Base-by-base conservation (phyloP, 768 basidiomycete genomes). In the Amanita subjunquillea region DNA sequence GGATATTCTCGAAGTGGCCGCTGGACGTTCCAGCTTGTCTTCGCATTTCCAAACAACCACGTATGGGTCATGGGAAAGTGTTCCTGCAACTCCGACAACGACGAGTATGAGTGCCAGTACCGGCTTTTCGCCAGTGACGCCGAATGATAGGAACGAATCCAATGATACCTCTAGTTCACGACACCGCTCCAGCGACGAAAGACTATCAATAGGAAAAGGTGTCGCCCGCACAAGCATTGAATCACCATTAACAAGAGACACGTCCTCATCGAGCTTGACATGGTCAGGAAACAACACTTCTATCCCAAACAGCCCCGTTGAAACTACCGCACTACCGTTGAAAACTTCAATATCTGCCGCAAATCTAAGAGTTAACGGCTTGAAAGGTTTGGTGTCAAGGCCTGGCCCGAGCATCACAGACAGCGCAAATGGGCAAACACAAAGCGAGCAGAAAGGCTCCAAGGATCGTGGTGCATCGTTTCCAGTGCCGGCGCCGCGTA, bases 51-150 rank as follows among this genome's bases (percentile, higher is more conserved):
- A 42, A 6, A 23, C 29, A 17, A n/a, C 46, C 32, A 23, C 51
- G 9, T 25, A 46, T 27, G 51, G 43, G 2, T 45, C 43, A n/a
- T 53, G 51, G 51, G 51, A 53, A 38, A 53, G 51, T 20, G 51
- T 29, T n/a, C 44, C 51, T 13, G 23, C 51, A 9, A 53, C 51
- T 13, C 51, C 51, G 10, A 46, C 51, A 22, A 32, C 36, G 15
- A 45, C 51, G n/a, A 50, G 37, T 5, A 50, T 50, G 25, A 53
- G 36, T 29, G 32, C 25, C 15, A 53, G 51, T 30, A 42, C 50
- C 17, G 12, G 50, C 27, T 51, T 34, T 43, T 51, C 50, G 13
- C 43, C 44, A n/a, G 44, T 25, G 34, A 46, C 51, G 8, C 51
- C 51, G 2, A 46, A 44, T 32, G 51, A 52, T n/a, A 42, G 38